Conservation (phyloP, 2,329 filamentous ascomycete genomes). For the Helicocarpus griseus region DNA sequence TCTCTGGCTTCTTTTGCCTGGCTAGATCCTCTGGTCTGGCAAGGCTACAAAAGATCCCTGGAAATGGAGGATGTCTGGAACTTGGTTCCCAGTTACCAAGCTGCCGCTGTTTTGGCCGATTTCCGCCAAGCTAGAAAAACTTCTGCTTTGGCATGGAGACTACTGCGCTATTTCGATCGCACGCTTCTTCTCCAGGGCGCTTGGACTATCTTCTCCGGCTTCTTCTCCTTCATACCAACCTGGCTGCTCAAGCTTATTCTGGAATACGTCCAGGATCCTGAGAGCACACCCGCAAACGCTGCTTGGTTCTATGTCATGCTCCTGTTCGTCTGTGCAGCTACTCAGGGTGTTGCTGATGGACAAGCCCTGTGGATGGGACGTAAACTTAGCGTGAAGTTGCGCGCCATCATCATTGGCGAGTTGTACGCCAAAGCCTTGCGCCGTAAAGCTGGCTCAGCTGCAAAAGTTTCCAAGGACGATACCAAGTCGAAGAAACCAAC, state of each 20-base stretch:
- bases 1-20: conserved; percentile 82
- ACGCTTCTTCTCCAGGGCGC: conserved; percentile 65
- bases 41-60: conserved; percentile 74
- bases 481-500: conserved; percentile 30
- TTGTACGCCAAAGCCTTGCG: conserved; percentile 94
- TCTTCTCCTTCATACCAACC: conserved; percentile 87
- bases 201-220: conserved; percentile 68
- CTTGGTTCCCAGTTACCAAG: conserved; percentile 76
- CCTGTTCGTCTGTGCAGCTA: conserved; percentile 69
- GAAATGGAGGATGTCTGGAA: conserved; percentile 90
- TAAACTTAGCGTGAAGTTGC: conserved; percentile 84
- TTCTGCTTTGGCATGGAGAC: conserved; percentile 64
- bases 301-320: conserved; percentile 94
- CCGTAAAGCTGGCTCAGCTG: conserved; percentile 72
- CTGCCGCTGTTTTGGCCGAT: conserved; percentile 64
- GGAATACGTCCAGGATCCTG: conserved; percentile 82
- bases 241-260: conserved; percentile 83
- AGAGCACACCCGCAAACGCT: conserved; percentile 67
- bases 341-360: conserved; percentile 73
- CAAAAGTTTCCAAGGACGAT: conserved; percentile 62
- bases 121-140: conserved; percentile 84
- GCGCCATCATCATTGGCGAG: conserved; percentile 92
- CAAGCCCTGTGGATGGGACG: conserved; percentile 88
- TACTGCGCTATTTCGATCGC: conserved; percentile 74
- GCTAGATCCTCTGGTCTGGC: conserved; percentile 82